phyloP scores from a whole-genome alignment of 345 rosid species.

The Euphorbia peplus region DNA sequence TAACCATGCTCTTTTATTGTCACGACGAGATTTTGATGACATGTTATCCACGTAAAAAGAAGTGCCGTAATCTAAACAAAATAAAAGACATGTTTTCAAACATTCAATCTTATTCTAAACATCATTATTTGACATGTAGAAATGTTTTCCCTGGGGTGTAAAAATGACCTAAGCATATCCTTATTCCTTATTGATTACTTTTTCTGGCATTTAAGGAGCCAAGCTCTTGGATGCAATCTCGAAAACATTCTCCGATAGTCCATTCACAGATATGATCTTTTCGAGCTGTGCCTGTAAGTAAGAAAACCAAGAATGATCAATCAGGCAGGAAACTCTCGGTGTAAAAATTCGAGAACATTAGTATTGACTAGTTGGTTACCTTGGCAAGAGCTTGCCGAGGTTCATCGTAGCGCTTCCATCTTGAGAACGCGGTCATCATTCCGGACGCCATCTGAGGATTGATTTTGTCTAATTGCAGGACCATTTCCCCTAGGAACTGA shows the following conservation, averaged over 20 bases:
- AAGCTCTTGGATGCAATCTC: slow-evolving; percentile 96
- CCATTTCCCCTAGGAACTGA: slow-evolving; percentile 88
- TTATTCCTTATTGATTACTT: not conserved
- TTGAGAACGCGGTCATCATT: slow-evolving; percentile 93
- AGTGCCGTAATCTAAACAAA: too few species aligned
- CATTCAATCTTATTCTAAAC: too few species aligned
- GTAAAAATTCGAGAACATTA: not conserved
- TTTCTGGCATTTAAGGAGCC: slow-evolving; percentile 44
- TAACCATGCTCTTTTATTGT: too few species aligned
- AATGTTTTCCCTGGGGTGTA: too few species aligned
- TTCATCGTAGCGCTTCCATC: slow-evolving; percentile 94
- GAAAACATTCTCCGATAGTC: slow-evolving; percentile 86
- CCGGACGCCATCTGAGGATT: slow-evolving; percentile 97
- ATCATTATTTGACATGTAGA: too few species aligned
- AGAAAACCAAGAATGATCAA: not conserved
- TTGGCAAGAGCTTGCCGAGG: slow-evolving; percentile 77
- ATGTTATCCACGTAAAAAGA: too few species aligned
- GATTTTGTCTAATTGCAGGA: slow-evolving; percentile 80
- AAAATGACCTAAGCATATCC: not conserved
- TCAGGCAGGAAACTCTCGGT: not conserved
- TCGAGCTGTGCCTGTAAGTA: slow-evolving; percentile 95
- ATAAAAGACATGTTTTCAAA: too few species aligned
- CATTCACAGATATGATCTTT: slow-evolving; percentile 84
- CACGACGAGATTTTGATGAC: too few species aligned
- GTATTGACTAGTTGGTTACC: slow-evolving; percentile 42